Evolutionary conservation across 2,329 filamentous ascomycete genomes (phyloP).

Genomic region (Verticillium klebahnii): DNA sequence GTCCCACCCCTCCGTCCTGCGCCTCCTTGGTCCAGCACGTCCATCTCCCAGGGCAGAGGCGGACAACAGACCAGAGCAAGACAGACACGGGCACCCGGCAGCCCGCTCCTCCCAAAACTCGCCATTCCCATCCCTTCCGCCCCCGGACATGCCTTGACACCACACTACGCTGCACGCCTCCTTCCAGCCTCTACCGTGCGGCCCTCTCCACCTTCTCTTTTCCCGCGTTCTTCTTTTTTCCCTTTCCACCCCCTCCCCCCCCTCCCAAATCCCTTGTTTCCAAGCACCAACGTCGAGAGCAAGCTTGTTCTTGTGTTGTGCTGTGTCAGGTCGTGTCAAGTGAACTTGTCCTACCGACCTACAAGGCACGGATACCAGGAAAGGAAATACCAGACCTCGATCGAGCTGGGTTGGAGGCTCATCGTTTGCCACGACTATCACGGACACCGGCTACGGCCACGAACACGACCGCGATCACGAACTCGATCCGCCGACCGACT

Average conservation of each 20-base stretch:
- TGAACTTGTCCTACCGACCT: neutral
- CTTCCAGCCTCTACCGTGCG: neutral
- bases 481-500: neutral
- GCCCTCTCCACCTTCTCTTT: constrained; percentile 3
- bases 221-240: constrained; percentile 2
- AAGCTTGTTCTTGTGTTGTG: neutral
- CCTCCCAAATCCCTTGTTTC: neutral
- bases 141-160: neutral
- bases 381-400: neutral
- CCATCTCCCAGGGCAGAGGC: neutral
- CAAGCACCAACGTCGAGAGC: neutral
- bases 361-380: neutral
- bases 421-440: neutral
- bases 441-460: neutral
- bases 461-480: neutral
- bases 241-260: neutral
- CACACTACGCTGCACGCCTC: neutral
- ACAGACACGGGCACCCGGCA: neutral
- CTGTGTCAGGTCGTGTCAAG: neutral
- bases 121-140: neutral
- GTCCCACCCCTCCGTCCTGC: neutral
- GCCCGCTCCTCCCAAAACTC: neutral
- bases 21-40: neutral
- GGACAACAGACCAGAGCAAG: too few species aligned
- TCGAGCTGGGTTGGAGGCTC: neutral